Base-by-base conservation (phyloP, 2,329 filamentous ascomycete species). In the Dothistroma septosporum region DNA sequence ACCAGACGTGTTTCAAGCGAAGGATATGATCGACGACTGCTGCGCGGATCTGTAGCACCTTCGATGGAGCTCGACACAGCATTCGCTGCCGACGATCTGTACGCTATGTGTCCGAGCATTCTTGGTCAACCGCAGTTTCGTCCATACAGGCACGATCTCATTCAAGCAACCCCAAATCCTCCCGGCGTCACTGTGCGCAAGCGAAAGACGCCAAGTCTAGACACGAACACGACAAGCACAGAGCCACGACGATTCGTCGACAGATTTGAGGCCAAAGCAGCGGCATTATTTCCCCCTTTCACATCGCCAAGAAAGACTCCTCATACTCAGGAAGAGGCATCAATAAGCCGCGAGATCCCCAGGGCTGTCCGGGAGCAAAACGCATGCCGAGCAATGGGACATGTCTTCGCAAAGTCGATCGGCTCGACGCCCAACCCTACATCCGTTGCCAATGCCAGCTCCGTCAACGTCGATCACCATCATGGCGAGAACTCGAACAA, bases 1-100 rank as follows among this genome's bases (percentile, higher is more conserved):
- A 62, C 66, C 33, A 68, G 65, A 28, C 65, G 63, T 28, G 66
- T 67, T 4, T 69, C 66, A 19, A 65, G 63, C 33, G 70, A 70
- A 48, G 69, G 66, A 56, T 72, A 66, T 57, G 69, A 66, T 57
- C 60, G 58, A 44, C 59, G 66, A 53, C 57, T 67, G 33, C 52
- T 62, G 12, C 47, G 28, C 28, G 11, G 22, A 7, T 24, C 47
- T 16, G 28, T 19, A 7, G 21, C 1, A 28, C 21, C 50, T 28
- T 37, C 53, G 32, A 48, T 24, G 10, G 37, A 53, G 24, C 53
- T 33, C 10, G 47, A 50, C 21, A 12, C 7, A 12, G 21, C 21
- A 28, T 10, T 24, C 6, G 21, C 47, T 53, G 50, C 8, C 12
- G 31, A 53, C 12, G 16, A 32, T 28, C 16, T 35, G 31, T 53